These are phyloP conservation scores for Melanomma pulvis-pyrius DNA, from an alignment of 495 filamentous ascomycete species.

Conservation along the genomic window DNA sequence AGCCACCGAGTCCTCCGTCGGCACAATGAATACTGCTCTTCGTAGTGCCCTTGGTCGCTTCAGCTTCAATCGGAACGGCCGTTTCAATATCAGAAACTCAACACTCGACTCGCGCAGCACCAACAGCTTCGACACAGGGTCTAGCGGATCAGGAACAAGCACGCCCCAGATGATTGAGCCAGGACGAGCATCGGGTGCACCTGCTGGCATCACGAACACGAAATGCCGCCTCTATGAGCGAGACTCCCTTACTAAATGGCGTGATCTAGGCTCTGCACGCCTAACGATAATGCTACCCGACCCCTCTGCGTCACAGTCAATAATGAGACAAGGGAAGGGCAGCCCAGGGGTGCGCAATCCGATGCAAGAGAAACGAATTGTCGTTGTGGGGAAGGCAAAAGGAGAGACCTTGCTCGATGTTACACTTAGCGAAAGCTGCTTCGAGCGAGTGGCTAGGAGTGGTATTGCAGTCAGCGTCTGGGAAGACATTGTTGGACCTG, in stretches of 20 bases:
- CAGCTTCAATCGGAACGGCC: constrained; percentile 57
- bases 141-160: constrained; percentile 53
- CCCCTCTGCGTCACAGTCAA: constrained; percentile 49
- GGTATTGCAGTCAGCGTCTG: constrained; percentile 88
- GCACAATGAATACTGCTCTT: constrained; percentile 65
- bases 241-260: constrained; percentile 76
- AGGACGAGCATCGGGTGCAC: constrained; percentile 41
- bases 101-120: constrained; percentile 63
- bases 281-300: constrained; percentile 70
- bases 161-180: constrained; percentile 61
- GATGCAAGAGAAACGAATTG: constrained; percentile 73
- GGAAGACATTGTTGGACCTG: constrained; percentile 73
- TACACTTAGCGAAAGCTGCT: constrained; percentile 78
- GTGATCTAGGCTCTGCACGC: constrained; percentile 82
- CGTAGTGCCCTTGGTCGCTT: constrained; percentile 73
- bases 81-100: constrained; percentile 75
- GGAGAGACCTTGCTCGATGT: constrained; percentile 75
- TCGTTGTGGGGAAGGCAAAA: constrained; percentile 70
- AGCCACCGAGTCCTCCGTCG: constrained; percentile 56
- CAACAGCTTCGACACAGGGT: constrained; percentile 57
- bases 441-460: constrained; percentile 77
- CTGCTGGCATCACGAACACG: constrained; percentile 63
- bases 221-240: constrained; percentile 83
- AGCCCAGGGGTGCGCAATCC: constrained; percentile 39
- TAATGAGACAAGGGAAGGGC: constrained; percentile 40